Percentiles rank a stretch among this genome's conserved stretches.
Conservation (phyloP, 2,329 filamentous ascomycete species). For the Colletotrichum sojae region DNA sequence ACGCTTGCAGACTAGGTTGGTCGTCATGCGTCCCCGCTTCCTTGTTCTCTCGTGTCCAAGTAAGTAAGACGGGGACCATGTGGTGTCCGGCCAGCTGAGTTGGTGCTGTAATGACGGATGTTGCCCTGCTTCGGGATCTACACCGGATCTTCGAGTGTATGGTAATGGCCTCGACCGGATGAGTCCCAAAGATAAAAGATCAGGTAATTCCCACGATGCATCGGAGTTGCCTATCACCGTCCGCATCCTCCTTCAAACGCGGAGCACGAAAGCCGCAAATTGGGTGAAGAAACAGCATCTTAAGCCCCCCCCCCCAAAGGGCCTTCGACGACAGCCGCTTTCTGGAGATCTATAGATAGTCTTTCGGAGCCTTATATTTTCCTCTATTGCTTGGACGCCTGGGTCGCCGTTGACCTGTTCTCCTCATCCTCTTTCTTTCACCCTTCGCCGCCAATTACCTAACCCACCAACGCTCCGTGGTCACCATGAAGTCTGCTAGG, state of each 20-base stretch:
- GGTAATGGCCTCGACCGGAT: background rate
- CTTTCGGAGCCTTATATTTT: too few species aligned
- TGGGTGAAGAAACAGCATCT: too few species aligned
- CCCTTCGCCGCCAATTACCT: too few species aligned
- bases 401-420: too few species aligned
- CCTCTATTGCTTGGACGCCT: too few species aligned
- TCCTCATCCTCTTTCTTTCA: too few species aligned
- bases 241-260: background rate
- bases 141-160: background rate
- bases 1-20: conserved; percentile 30
- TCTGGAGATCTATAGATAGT: too few species aligned
- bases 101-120: conserved; percentile 10
- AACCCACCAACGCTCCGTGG: background rate
- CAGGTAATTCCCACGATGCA: conserved; percentile 4
- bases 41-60: conserved; percentile 10
- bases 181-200: conserved; percentile 14
- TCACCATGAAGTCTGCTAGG: conserved; percentile 18
- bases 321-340: too few species aligned
- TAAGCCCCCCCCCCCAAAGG: too few species aligned
- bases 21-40: conserved; percentile 26
- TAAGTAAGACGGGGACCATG: conserved; percentile 1
- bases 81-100: too few species aligned
- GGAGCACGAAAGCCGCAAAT: background rate
- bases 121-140: background rate
- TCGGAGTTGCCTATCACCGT: background rate